Base-by-base conservation (phyloP, 106 monocot genomes). In the Apostasia shenzhenica region DNA sequence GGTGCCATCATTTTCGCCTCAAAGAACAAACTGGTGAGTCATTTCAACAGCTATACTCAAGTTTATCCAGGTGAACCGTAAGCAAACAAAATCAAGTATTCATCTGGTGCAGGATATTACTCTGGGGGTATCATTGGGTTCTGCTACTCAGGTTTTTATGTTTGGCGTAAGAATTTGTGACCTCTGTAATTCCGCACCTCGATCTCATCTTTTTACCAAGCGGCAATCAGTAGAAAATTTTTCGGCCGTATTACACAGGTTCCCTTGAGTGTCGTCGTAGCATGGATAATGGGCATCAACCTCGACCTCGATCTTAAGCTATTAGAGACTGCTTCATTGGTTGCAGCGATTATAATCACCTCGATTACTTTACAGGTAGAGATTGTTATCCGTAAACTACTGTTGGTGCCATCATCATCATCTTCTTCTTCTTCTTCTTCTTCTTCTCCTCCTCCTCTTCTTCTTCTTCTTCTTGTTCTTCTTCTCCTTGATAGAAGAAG, bases 81-180 rank as follows among this genome's bases (percentile, higher is more conserved):
- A 26, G 26, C 26, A 8, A 57, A 9, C 8, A 54, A 39, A 37
- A 26, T 26, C 6, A 57, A 3, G 9, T 69, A 11, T 45, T 6
- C 14, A 38, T 64, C 10, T 72, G 11, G 4, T 79, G 14, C 70
- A 91, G 91, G 90, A 94, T 71, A 90, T 94, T 59, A 85, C 93
- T 14, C 72, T 94, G 49, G 93, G 89, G 8, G 93, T 94, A 45
- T 79, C 93, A 0, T 67, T 94, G 41, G 93, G 93, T 4, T 94
- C 93, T 6, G 86, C 93, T 41, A 84, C 93, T 43, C 93, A 90
- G 65, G 83, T 94, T 9, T 90, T 84, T 48, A 77, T 94, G 78
- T 94, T 94, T 73, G 93, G 89, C 77, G 93, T 90, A 59, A 78
- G 81, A 26, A 26, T 26, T 26, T 26, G 26, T 26, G 26, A 26